These are phyloP conservation scores for Rugonectria rugulosa DNA, from an alignment of 2,329 filamentous ascomycete genomes.

Conservation along the genomic window DNA sequence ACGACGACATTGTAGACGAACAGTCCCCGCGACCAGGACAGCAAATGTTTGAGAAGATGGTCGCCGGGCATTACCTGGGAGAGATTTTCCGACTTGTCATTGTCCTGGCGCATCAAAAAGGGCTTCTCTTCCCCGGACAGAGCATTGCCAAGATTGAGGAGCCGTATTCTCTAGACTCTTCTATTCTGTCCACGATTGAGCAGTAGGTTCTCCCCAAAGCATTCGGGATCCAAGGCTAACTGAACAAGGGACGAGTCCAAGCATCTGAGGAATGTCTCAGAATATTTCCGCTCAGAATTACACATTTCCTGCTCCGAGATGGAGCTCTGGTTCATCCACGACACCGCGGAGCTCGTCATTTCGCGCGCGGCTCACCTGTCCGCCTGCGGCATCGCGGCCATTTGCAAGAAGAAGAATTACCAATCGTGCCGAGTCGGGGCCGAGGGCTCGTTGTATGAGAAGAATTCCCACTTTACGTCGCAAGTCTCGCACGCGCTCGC, in stretches of 20 bases:
- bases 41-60: conserved; percentile 98
- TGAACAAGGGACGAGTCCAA: conserved; percentile 82
- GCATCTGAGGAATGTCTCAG: conserved; percentile 88
- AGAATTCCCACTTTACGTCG: conserved; percentile 97
- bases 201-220: conserved; percentile 61
- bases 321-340: conserved; percentile 89
- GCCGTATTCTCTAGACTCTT: conserved; percentile 89
- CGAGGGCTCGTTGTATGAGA: conserved; percentile 99
- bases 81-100: conserved; percentile 92
- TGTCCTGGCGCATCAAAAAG: conserved; percentile 85
- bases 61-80: conserved; percentile 91
- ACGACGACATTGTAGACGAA: conserved; percentile 87
- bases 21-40: conserved; percentile 92
- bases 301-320: conserved; percentile 73
- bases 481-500: conserved; percentile 87
- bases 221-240: conserved; percentile 14
- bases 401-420: conserved; percentile 95
- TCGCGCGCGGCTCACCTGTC: conserved; percentile 93
- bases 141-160: conserved; percentile 82
- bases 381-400: conserved; percentile 92
- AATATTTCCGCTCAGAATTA: conserved; percentile 81
- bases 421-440: conserved; percentile 91
- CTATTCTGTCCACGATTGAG: conserved; percentile 92
- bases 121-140: conserved; percentile 83
- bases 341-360: conserved; percentile 90